phyloP scores from a whole-genome alignment of 352 stramenopile species.

The Chrysophaeum taylorii region DNA sequence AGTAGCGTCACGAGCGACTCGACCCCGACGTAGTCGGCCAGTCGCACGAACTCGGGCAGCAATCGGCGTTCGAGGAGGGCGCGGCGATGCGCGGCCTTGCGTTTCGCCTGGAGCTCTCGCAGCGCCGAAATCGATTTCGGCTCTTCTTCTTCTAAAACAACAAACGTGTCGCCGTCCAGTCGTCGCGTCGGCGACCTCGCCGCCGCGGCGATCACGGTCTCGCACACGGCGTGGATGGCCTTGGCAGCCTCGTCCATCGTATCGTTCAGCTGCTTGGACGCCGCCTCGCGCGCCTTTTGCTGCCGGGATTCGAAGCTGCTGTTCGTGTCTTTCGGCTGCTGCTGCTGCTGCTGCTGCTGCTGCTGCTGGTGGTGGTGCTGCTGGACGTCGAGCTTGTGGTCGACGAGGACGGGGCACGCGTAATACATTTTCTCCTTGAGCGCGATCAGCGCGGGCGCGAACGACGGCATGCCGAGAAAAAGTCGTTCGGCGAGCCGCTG shows the following conservation, averaged over 20 bases:
- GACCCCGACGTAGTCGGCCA: slow-evolving; percentile 79
- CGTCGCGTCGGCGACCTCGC: neutral
- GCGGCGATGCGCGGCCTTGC: slow-evolving; percentile 72
- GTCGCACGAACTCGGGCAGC: slow-evolving; percentile 79
- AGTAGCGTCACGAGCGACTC: slow-evolving; percentile 69
- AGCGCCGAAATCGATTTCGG: slow-evolving; percentile 78
- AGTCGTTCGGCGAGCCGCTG: slow-evolving; percentile 64
- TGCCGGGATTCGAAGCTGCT: slow-evolving; percentile 81
- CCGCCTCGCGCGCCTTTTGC: slow-evolving; percentile 61
- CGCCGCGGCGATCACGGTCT: slow-evolving; percentile 19
- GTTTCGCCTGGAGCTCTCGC: neutral
- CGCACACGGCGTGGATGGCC: slow-evolving; percentile 71
- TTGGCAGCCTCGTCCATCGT: slow-evolving; percentile 75
- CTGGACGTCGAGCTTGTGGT: too few species aligned
- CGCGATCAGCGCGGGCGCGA: slow-evolving; percentile 66
- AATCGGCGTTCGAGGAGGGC: slow-evolving; percentile 69
- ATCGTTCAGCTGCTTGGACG: slow-evolving; percentile 72
- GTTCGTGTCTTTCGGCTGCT: too few species aligned
- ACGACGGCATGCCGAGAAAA: slow-evolving; percentile 68
- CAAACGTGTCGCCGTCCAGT: slow-evolving; percentile 37
- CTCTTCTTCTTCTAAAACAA: slow-evolving; percentile 38
- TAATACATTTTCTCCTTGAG: slow-evolving; percentile 54
- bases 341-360: too few species aligned
- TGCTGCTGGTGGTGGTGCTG: too few species aligned
- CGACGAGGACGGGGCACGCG: neutral